These are phyloP conservation scores for Pelargonium fulgidum DNA, from an alignment of 441 rosid genomes.

Conservation along the genomic window DNA sequence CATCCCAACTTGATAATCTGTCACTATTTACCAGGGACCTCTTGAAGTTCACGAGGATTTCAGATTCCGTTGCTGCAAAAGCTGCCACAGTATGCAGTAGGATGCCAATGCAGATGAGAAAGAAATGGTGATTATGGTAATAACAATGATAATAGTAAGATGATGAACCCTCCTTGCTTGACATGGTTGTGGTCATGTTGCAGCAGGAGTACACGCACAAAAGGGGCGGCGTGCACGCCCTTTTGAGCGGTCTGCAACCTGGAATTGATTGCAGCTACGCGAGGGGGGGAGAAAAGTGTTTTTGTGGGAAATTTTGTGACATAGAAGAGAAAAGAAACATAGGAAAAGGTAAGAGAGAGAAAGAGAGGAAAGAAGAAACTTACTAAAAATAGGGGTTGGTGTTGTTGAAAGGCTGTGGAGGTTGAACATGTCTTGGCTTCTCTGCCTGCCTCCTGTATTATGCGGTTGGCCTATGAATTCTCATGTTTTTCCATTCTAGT, in stretches of 20 bases:
- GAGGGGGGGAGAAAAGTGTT: constrained; percentile 9
- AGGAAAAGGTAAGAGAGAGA: neutral
- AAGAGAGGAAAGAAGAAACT: neutral
- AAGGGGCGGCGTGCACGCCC: constrained; percentile 51
- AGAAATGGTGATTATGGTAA: neutral
- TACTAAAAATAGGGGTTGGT: constrained; percentile 1
- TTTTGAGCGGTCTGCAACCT: constrained; percentile 24
- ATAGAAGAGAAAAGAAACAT: neutral
- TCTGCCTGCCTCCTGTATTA: too few species aligned
- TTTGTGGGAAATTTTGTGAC: neutral
- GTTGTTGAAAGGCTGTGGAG: neutral
- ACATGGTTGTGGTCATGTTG: constrained; percentile 7
- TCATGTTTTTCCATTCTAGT: too few species aligned
- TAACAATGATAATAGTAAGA: neutral
- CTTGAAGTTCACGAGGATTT: constrained; percentile 52
- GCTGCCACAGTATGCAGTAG: constrained; percentile 15
- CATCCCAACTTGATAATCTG: constrained; percentile 42
- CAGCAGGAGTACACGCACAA: constrained; percentile 30
- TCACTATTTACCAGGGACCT: constrained; percentile 29
- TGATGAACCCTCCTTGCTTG: neutral
- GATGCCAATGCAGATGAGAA: constrained; percentile 9
- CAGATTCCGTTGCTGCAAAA: constrained; percentile 30
- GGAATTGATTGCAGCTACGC: constrained; percentile 4
- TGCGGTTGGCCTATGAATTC: too few species aligned
- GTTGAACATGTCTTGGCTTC: too few species aligned